These are phyloP conservation scores for Sphaerobolus stellatus DNA, from an alignment of 1,284 basidiomycete species.

Conservation along the genomic window DNA sequence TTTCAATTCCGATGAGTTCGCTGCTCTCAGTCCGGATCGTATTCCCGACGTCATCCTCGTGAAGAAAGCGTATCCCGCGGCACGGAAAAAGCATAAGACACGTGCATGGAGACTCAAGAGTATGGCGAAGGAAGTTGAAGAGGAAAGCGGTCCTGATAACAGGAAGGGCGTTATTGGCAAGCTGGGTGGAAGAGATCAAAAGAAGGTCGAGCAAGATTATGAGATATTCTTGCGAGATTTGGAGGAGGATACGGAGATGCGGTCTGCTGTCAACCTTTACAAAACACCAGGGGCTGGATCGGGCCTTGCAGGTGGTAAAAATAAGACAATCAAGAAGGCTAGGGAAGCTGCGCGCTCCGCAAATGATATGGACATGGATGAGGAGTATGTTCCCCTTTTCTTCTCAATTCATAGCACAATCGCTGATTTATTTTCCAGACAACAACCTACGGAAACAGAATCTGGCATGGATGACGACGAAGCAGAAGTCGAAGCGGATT, in stretches of 20 bases:
- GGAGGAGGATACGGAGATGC: conserved; percentile 95
- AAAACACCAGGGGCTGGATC: conserved; percentile 55
- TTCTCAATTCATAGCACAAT: neutral
- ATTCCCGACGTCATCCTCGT: conserved; percentile 93
- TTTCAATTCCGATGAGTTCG: conserved; percentile 90
- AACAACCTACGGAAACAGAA: conserved; percentile 13
- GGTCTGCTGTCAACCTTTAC: conserved; percentile 88
- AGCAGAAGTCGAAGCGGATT: conserved; percentile 83
- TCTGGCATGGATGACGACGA: conserved; percentile 44
- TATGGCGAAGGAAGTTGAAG: conserved; percentile 92
- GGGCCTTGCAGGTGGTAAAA: conserved; percentile 49
- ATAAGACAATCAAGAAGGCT: conserved; percentile 28
- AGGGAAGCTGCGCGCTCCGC: conserved; percentile 38
- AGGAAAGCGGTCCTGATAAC: conserved; percentile 66
- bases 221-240: conserved; percentile 94
- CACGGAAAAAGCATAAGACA: conserved; percentile 86
- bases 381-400: conserved; percentile 25
- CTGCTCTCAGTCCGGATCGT: conserved; percentile 68
- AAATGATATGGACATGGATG: conserved; percentile 68
- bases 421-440: neutral
- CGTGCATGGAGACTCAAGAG: conserved; percentile 89
- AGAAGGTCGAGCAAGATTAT: conserved; percentile 95
- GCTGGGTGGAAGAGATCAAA: conserved; percentile 87
- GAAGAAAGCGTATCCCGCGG: conserved; percentile 94
- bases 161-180: conserved; percentile 86